Evolutionary conservation across 768 basidiomycete genomes (phyloP).

Genomic region (Stropharia rugosoannulata): DNA sequence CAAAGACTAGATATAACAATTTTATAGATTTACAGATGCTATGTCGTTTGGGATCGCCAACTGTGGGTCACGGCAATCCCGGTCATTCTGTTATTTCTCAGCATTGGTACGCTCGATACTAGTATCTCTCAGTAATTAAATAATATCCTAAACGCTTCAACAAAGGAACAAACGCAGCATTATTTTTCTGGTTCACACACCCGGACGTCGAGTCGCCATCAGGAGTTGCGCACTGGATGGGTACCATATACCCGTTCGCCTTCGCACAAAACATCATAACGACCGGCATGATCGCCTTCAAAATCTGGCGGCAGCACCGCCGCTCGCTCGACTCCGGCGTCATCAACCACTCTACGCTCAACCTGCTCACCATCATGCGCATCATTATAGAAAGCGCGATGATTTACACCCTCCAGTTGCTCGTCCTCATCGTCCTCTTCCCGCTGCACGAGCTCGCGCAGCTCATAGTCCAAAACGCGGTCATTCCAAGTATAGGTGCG

Average conservation of each 20-base stretch:
- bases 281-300: constrained; percentile 24
- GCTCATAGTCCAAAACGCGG: constrained; percentile 23
- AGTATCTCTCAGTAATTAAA: background rate
- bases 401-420: constrained; percentile 26
- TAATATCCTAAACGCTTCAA: background rate
- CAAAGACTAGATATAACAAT: no score
- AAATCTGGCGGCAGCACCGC: constrained; percentile 23
- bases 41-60: constrained; percentile 23
- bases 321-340: constrained; percentile 15
- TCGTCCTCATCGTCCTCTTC: constrained; percentile 26
- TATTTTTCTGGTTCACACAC: constrained; percentile 18
- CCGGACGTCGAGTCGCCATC: constrained; percentile 8
- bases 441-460: constrained; percentile 22
- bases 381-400: constrained; percentile 31
- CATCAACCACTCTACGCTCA: constrained; percentile 11
- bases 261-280: constrained; percentile 24
- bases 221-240: constrained; percentile 14
- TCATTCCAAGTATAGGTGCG: constrained; percentile 29
- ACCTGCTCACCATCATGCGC: constrained; percentile 22
- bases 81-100: constrained; percentile 14
- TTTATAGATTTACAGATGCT: constrained; percentile 13
- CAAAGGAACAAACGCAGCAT: constrained; percentile 11
- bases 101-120: constrained; percentile 11
- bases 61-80: constrained; percentile 19
- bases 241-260: constrained; percentile 19